These are phyloP conservation scores for Cutaneotrichosporon sp. DNA, from an alignment of 1,284 basidiomycete genomes.

Conservation along the genomic window DNA sequence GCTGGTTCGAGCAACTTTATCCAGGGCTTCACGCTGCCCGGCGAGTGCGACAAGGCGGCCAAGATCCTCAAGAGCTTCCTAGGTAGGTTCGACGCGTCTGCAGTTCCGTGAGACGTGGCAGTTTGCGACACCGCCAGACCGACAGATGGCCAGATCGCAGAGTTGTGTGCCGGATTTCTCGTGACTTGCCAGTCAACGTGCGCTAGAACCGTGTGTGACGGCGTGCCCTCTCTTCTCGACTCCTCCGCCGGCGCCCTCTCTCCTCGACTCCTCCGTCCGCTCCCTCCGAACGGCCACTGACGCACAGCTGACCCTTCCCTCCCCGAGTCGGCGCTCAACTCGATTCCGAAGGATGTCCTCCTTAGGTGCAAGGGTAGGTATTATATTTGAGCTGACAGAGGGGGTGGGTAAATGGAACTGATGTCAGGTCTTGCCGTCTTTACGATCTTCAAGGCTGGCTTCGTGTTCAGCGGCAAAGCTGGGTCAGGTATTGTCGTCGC, in stretches of 20 bases:
- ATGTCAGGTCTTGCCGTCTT: slow-evolving; percentile 81
- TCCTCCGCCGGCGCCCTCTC: too few relatives aligned
- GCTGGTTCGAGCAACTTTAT: slow-evolving; percentile 56
- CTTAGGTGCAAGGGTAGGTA: slow-evolving; percentile 74
- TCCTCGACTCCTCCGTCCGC: too few relatives aligned
- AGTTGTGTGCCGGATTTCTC: too few relatives aligned
- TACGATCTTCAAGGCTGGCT: slow-evolving; percentile 85
- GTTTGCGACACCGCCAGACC: too few relatives aligned
- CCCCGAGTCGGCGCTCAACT: slow-evolving; percentile 86
- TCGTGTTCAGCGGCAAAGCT: slow-evolving; percentile 93
- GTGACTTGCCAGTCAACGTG: too few relatives aligned
- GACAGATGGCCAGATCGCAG: too few relatives aligned
- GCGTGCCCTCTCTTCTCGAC: too few relatives aligned
- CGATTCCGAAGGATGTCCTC: slow-evolving; percentile 90
- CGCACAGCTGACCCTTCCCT: slow-evolving; percentile 74
- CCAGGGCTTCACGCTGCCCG: slow-evolving; percentile 76
- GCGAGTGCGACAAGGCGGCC: slow-evolving; percentile 85
- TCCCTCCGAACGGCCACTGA: too few relatives aligned
- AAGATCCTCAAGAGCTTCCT: slow-evolving; percentile 85
- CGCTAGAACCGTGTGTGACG: too few relatives aligned
- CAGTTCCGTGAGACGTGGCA: too few relatives aligned
- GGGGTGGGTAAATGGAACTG: not conserved
- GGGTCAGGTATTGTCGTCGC: slow-evolving; percentile 93
- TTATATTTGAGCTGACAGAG: not conserved
- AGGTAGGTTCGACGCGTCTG: too few relatives aligned